Evolutionary conservation across 2,329 filamentous ascomycete species (phyloP).

Genomic region (Lasiodiplodia citricola): DNA sequence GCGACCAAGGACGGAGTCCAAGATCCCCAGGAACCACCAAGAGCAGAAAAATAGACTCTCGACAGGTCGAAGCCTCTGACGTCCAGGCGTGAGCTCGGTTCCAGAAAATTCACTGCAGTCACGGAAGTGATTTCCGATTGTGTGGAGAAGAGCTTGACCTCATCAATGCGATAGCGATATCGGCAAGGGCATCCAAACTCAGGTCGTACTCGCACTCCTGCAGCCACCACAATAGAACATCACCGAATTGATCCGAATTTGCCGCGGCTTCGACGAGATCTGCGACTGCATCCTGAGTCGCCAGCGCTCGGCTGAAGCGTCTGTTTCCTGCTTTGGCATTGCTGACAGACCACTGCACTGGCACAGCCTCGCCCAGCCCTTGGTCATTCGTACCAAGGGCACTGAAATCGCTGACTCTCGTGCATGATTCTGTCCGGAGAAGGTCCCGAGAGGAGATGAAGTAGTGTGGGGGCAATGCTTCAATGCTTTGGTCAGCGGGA

Average conservation of each 20-base stretch:
- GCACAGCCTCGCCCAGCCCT: constrained; percentile 6
- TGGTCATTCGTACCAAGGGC: neutral
- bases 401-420: neutral
- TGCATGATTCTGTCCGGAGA: neutral
- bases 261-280: constrained; percentile 14
- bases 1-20: neutral
- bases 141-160: neutral
- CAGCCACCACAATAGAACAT: neutral
- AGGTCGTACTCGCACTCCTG: neutral
- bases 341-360: neutral
- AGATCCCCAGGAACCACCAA: neutral
- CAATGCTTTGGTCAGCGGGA: neutral
- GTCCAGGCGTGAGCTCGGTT: neutral
- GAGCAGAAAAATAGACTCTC: too few relatives aligned
- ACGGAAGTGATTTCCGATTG: neutral
- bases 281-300: neutral
- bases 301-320: neutral
- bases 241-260: constrained; percentile 17
- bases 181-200: constrained; percentile 17
- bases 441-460: neutral
- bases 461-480: constrained; percentile 8
- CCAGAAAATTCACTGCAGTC: neutral
- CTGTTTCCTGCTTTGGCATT: neutral
- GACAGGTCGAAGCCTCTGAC: neutral
- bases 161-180: constrained; percentile 7